Evolutionary conservation across 108 stramenopile species (phyloP).

Genomic region (Nitzschia sp.): DNA sequence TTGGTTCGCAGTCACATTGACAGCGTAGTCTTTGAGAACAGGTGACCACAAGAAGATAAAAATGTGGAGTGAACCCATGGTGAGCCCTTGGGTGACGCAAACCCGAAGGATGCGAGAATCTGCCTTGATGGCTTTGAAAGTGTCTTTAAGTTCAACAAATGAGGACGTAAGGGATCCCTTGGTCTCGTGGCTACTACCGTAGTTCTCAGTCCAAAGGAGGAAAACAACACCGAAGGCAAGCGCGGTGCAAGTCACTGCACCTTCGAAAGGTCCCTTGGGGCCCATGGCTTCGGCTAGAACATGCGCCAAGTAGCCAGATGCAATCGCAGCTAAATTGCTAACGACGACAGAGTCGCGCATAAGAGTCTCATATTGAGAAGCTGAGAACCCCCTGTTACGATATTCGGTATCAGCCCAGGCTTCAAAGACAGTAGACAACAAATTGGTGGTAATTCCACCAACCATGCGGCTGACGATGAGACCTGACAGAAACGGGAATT

Average conservation of each 20-base stretch:
- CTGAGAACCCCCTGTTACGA: conserved; percentile 59
- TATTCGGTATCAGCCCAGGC: conserved; percentile 84
- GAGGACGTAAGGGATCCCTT: conserved; percentile 5
- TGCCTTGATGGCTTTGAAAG: conserved; percentile 26
- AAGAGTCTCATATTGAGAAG: conserved; percentile 67
- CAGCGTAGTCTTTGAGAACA: conserved; percentile 40
- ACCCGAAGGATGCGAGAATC: conserved; percentile 52
- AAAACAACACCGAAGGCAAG: conserved; percentile 57
- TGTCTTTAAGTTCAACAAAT: conserved; percentile 29
- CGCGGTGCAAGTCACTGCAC: conserved; percentile 71
- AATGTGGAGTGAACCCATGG: conserved; percentile 71
- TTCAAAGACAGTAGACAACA: conserved; percentile 80
- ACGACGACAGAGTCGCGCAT: conserved; percentile 71
- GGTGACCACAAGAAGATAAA: conserved; percentile 87
- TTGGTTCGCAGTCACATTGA: not conserved
- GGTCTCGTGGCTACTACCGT: conserved; percentile 38
- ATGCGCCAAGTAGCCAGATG: conserved; percentile 73
- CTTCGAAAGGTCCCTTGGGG: conserved; percentile 82
- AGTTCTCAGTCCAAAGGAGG: conserved; percentile 81
- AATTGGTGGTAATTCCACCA: conserved; percentile 75
- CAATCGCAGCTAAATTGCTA: conserved; percentile 82
- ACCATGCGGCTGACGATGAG: conserved; percentile 75
- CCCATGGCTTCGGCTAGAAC: conserved; percentile 58
- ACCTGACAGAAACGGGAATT: conserved; percentile 54
- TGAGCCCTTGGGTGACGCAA: conserved; percentile 70